Base-by-base conservation (phyloP, 768 basidiomycete species). In the Suillus bovinus region DNA sequence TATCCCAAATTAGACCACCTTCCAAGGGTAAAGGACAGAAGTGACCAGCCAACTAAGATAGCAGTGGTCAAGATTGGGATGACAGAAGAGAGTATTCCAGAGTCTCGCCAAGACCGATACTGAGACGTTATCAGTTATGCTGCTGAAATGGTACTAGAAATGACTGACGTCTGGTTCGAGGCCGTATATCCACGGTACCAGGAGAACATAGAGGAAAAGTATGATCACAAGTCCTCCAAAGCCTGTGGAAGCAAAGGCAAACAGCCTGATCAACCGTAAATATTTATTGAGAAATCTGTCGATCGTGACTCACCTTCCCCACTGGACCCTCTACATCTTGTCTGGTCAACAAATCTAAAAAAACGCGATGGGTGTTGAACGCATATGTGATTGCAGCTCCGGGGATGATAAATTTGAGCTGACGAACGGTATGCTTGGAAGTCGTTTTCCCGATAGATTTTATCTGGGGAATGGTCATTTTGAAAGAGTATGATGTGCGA, bases 401-500 rank as follows among this genome's bases (percentile, higher is more conserved):
- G n/a, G 91, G 90, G 13, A 91, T 68, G 52, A 91, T 84, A 60
- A 91, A 86, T 70, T 91, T 90, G 70, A 92, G 82, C 77, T 91
- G 90, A 56, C 83, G 81, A 61, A 84, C 70, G 1, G 86, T 83
- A 71, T 91, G 86, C 61, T 77, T 71, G 38, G 78, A 79, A 49
- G 79, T 68, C 34, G 63, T 73, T 22, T 31, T 44, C 33, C 59
- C 54, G 7, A 63, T 47, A n/a, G 65, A 56, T 6, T 52, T 63
- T 53, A 64, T 54, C 47, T 33, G 67, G 57, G 64, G 60, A 59
- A 57, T 56, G 49, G 59, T 27, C 74, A 75, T 75, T 36, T 36
- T 55, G 34, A 55, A 55, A 16, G 54, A 36, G 34, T 16, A 16
- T 10, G n/a, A 34, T 49, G 47, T 46, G 44, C 44, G n/a, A 46